Evolutionary conservation across 805 yeast genomes (phyloP), one percentile per base, ranked within the genome.

Genomic region (Wickerhamomyces bisporus): DNA sequence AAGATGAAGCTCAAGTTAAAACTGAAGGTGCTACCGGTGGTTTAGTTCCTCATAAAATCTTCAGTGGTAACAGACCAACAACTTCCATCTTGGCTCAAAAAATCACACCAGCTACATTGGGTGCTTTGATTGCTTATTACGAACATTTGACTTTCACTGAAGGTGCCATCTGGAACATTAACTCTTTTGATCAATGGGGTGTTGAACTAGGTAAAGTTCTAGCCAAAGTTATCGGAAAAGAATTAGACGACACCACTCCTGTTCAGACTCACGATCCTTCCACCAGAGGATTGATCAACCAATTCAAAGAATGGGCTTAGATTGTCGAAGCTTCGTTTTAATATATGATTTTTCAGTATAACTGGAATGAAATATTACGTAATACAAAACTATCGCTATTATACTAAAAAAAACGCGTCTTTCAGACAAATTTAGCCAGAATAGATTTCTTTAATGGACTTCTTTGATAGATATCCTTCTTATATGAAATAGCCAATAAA

Each of bases 101-200:
- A 70, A 86, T 91, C 62, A 91, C 98, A 26, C 98, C 98, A 42
- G 97, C 96, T 35, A 68, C 96, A 38, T 77, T 93, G 50, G 98
- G 98, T 70, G 78, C 98, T 32, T 75, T 93, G 68, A 93, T 93
- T 62, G 97, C 95, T 32, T 93, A 93, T 79, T 93, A 93, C 73
- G 98, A 93, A 71, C 96, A 88, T 64, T 77, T 87, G 43, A 91
- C 98, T 30, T 93, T 93, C 70, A 89, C 89, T 42, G 98, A 93
- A 72, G 98, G 98, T 70, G 98, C 98, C 41, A 70, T 93, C 59
- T 91, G 98, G 98, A 93, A 94, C 78, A 89, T 93, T 73, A 93
- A 93, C 81, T 91, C 98, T 15, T 93, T 87, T 62, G 98, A 93
- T 73, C 98, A 93, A 75, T 93, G 98, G 96, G 98, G 98, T 68